Conservation (phyloP, 176 grass and related monocot species). For the Tillandsia leiboldiana region DNA sequence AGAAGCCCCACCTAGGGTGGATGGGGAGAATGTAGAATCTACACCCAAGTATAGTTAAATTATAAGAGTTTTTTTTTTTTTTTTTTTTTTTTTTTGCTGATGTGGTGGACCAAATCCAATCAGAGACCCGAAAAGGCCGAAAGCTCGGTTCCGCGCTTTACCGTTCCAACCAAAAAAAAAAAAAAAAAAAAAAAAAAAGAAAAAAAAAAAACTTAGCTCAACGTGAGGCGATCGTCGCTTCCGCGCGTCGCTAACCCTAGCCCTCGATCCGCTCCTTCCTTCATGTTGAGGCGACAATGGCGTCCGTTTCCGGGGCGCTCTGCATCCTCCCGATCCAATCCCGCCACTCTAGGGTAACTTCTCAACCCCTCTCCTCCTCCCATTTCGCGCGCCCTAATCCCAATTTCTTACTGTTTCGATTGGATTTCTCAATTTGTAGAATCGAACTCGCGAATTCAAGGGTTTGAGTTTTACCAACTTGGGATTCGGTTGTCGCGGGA, state of each 20-base stretch:
- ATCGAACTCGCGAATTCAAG: background rate
- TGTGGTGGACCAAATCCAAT: too few species aligned
- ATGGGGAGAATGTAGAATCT: too few species aligned
- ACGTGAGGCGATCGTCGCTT: background rate
- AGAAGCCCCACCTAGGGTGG: too few species aligned
- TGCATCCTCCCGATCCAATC: background rate
- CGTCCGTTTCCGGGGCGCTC: constrained; percentile 25
- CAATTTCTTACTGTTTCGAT: background rate
- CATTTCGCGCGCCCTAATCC: background rate
- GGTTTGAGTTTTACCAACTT: background rate
- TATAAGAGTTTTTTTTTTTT: too few species aligned
- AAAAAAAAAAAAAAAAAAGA: too few species aligned
- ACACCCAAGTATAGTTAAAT: too few species aligned
- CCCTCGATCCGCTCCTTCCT: background rate
- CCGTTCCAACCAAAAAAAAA: too few species aligned
- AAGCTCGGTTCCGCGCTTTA: too few species aligned
- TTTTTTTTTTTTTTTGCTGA: too few species aligned
- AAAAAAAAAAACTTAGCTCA: too few species aligned
- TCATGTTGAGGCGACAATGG: constrained; percentile 41
- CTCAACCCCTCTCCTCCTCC: background rate
- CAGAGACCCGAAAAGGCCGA: too few species aligned
- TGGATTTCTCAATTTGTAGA: background rate
- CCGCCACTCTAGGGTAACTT: background rate
- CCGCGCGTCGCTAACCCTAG: background rate
- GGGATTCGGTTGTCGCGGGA: background rate